phyloP scores from a whole-genome alignment of 352 stramenopile species.

The Peronospora belbahrii region DNA sequence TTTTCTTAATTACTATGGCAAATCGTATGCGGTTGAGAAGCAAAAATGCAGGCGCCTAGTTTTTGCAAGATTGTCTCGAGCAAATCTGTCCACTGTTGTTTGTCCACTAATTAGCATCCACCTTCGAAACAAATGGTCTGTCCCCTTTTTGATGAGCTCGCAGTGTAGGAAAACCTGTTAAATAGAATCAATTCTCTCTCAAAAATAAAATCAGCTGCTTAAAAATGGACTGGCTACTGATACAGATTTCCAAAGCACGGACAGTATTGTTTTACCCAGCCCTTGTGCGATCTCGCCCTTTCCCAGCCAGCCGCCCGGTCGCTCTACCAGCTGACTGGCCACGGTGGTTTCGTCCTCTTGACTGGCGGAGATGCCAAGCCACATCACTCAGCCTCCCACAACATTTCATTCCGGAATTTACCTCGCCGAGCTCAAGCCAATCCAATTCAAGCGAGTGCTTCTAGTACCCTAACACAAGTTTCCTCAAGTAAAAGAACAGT shows the following conservation, averaged over 20 bases:
- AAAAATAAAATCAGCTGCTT: background rate
- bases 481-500: constrained; percentile 28
- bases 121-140: no score
- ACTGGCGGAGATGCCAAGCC: constrained; percentile 28
- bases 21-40: background rate
- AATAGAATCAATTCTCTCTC: background rate
- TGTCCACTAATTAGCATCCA: background rate
- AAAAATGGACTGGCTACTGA: constrained; percentile 13
- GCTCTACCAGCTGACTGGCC: constrained; percentile 22
- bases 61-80: background rate
- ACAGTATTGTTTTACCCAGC: constrained; percentile 12
- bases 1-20: background rate
- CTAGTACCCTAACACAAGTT: constrained; percentile 23
- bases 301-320: constrained; percentile 10
- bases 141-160: no score
- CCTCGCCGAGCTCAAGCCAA: constrained; percentile 36
- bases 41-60: constrained; percentile 1
- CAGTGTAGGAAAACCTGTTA: background rate
- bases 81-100: no score
- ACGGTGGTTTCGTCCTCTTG: constrained; percentile 20
- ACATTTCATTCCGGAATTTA: constrained; percentile 76
- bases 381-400: no score
- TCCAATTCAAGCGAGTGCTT: constrained; percentile 34
- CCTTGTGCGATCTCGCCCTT: constrained; percentile 14
- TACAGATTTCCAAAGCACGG: constrained; percentile 14